Base-by-base conservation (phyloP, 371 early-diverging fungal species). In the Rhizopus microsporus region DNA sequence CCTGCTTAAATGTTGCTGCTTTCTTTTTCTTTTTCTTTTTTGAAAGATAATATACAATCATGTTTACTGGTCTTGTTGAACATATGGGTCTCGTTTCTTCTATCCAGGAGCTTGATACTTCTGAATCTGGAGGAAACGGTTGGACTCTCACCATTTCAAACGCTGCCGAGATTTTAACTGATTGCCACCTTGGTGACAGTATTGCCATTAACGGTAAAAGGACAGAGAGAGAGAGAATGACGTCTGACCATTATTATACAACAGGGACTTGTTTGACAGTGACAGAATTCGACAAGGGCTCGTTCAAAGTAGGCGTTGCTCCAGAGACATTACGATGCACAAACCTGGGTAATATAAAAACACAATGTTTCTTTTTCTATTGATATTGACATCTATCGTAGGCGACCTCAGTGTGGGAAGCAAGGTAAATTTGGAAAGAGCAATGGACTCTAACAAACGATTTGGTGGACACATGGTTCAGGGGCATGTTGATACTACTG, bases 61-160 rank as follows among this genome's bases (percentile, higher is more conserved):
- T 98, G 96, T 98, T 98, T 69, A 98, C 97, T 4, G 98, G 98
- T 44, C 92, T 98, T 50, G 93, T 98, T 50, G 98, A 98, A 71
- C 70, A 75, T 56, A 86, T 95, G 70, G 98, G 97, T 62, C 83
- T 66, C 38, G 88, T 98, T 35, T 64, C 68, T 56, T 72, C 80
- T 62, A 81, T 93, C 42, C 68, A 75, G 17, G 78, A 77, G 35
- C 70, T 85, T 51, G 95, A 96, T 67, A 80, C 71, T 12, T 78
- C 88, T 0, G 83, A 77, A 58, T 83, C 90, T 0, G 95, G 94
- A 44, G 95, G 95, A 37, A 84, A 85, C 57, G 95, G 95, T 10
- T 93, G 89, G 80, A 90, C 93, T 29, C 74, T 96, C 32, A 88
- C 90, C 5, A 74, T 97, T 43, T 85, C 79, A 23, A 84, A 89